Percentiles rank a stretch among this genome's conserved stretches.
Conservation (phyloP, 768 basidiomycete genomes). For the Boletus eberwhitei region DNA sequence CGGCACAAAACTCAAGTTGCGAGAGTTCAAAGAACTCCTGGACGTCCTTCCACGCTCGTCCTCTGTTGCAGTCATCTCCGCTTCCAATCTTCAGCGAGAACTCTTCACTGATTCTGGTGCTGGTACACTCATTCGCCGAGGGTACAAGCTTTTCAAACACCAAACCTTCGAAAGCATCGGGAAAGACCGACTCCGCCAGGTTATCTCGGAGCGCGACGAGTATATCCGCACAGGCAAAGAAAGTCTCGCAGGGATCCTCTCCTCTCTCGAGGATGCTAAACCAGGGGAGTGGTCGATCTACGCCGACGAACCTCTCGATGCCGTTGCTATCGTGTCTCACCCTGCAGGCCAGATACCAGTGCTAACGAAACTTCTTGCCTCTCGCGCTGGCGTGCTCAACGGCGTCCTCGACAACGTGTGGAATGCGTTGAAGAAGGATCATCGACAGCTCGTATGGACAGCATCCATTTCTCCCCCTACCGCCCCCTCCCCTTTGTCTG, state of each 20-base stretch:
- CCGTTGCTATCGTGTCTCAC: slow-evolving; percentile 89
- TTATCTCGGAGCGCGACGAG: slow-evolving; percentile 93
- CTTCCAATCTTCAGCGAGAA: slow-evolving; percentile 91
- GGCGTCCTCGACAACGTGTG: slow-evolving; percentile 97
- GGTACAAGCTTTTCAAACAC: slow-evolving; percentile 97
- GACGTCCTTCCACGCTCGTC: slow-evolving; percentile 98
- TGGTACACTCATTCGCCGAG: slow-evolving; percentile 95
- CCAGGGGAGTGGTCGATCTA: slow-evolving; percentile 89
- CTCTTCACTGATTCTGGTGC: slow-evolving; percentile 98
- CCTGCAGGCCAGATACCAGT: slow-evolving; percentile 87
- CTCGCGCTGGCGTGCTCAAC: slow-evolving; percentile 87
- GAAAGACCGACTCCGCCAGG: slow-evolving; percentile 90
- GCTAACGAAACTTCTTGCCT: slow-evolving; percentile 88
- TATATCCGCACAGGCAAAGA: slow-evolving; percentile 80
- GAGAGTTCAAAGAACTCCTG: slow-evolving; percentile 98
- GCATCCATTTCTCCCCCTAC: slow-evolving; percentile 52
- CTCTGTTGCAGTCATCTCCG: slow-evolving; percentile 96
- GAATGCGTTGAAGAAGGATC: slow-evolving; percentile 92
- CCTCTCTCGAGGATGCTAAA: slow-evolving; percentile 57
- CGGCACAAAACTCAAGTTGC: slow-evolving; percentile 97
- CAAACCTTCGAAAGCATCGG: slow-evolving; percentile 77
- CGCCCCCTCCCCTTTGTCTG: slow-evolving; percentile 3
- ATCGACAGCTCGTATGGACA: slow-evolving; percentile 96
- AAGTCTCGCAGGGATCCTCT: slow-evolving; percentile 83
- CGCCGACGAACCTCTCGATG: slow-evolving; percentile 97